These are phyloP conservation scores for Floccularia luteovirens DNA, from an alignment of 768 basidiomycete genomes.

Conservation along the genomic window DNA sequence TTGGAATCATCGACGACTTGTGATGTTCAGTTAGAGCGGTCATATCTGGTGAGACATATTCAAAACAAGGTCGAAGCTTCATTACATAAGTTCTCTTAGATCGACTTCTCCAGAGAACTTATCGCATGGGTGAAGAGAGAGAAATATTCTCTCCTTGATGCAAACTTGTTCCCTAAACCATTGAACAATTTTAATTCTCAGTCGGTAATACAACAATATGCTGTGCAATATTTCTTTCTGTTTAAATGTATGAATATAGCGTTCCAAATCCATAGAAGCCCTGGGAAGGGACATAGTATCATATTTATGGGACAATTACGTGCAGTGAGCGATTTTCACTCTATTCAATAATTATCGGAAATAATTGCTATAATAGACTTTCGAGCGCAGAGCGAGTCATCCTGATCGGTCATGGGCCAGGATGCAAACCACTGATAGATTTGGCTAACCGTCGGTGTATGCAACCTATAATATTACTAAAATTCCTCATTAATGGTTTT, in stretches of 20 bases:
- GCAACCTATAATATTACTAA: slow-evolving; percentile 9
- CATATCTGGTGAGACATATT: slow-evolving; percentile 60
- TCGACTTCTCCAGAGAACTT: slow-evolving; percentile 78
- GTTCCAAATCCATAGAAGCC: slow-evolving; percentile 32
- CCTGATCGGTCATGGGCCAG: slow-evolving; percentile 83
- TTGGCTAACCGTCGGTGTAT: slow-evolving; percentile 67
- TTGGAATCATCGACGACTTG: slow-evolving; percentile 66
- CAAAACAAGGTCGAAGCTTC: not conserved
- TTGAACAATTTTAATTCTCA: no score
- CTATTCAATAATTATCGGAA: not conserved
- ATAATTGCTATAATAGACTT: slow-evolving; percentile 44
- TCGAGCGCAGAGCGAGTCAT: slow-evolving; percentile 67
- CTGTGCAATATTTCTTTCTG: no score
- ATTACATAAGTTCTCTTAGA: slow-evolving; percentile 35
- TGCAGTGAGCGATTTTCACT: slow-evolving; percentile 57
- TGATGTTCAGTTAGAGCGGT: slow-evolving; percentile 72
- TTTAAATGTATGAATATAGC: no score
- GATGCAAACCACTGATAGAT: slow-evolving; percentile 69
- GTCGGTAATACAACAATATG: no score
- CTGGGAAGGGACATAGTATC: slow-evolving; percentile 53
- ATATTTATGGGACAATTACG: slow-evolving; percentile 96
- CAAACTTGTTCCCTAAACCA: slow-evolving; percentile 75
- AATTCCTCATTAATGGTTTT: not conserved
- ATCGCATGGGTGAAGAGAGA: slow-evolving; percentile 67
- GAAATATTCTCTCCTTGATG: slow-evolving; percentile 73